These are phyloP conservation scores for Rhizopogon sp. DNA, from an alignment of 768 basidiomycete genomes.

Conservation along the genomic window DNA sequence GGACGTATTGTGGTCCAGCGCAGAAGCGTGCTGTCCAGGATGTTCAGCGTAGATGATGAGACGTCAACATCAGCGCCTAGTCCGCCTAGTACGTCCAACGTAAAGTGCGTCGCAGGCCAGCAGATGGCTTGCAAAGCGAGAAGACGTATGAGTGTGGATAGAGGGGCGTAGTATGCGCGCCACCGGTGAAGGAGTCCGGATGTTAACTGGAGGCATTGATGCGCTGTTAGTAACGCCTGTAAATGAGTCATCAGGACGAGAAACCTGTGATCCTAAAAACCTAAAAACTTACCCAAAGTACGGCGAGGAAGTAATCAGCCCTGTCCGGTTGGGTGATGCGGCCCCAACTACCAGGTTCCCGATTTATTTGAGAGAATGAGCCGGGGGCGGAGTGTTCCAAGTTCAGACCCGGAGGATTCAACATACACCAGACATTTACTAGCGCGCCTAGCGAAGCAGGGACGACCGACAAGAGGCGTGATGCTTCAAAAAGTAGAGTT, in stretches of 20 bases:
- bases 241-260: not conserved
- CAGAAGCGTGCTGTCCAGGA: conserved; percentile 24
- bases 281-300: conserved; percentile 57
- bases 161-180: conserved; percentile 85
- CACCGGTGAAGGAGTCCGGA: conserved; percentile 88
- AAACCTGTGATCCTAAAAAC: not conserved
- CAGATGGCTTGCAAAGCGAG: conserved; percentile 93
- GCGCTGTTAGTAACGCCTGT: conserved; percentile 79
- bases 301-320: conserved; percentile 62
- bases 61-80: conserved; percentile 16
- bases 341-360: conserved; percentile 14
- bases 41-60: conserved; percentile 1
- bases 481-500: conserved; percentile 63
- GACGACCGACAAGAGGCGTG: conserved; percentile 65
- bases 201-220: conserved; percentile 83
- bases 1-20: conserved; percentile 57
- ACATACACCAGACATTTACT: conserved; percentile 54
- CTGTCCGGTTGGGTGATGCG: conserved; percentile 41
- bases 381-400: conserved; percentile 5
- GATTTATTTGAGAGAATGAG: not conserved
- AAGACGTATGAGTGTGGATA: conserved; percentile 86
- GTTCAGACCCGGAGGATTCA: conserved; percentile 34
- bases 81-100: conserved; percentile 63
- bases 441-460: conserved; percentile 66
- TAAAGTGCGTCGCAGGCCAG: conserved; percentile 91